Base-by-base conservation (phyloP, 1,139 yeast species). In the Kodamaea derodonti region DNA sequence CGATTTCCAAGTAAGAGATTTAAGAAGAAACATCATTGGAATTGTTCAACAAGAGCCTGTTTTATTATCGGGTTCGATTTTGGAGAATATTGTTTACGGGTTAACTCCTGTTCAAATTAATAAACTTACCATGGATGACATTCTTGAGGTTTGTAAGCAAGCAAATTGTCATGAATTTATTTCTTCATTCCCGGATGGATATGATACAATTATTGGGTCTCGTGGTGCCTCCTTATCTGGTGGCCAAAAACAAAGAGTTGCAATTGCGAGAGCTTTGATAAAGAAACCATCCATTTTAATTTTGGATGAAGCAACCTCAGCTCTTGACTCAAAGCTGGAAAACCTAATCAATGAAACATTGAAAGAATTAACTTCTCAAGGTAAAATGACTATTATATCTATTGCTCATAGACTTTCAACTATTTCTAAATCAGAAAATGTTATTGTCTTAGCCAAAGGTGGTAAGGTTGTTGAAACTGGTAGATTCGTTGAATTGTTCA, bases 361-460 rank as follows among this genome's bases (percentile, higher is more conserved):
- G 40, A 58, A 73, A 40, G 70, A 75, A 40, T 75, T 83, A 35
- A 65, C 72, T 1, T 46, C 58, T 3, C 62, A 66, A 16, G 78
- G 82, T 28, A 85, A 84, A 22, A 70, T 85, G 62, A 87, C 96
- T 1, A 88, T 95, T 1, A 83, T 88, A 24, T 87, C 95, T 27
- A 85, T 90, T 52, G 97, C 97, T 1, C 97, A 88, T 59, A 71
- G 97, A 49, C 73, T 90, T 35, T 85, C 92, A 13, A 84, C 96
- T 9, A 85, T 85, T 31, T 63, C 73, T 14, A 69, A 69, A 40
- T 67, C 74, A 1, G 74, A 69, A 33, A 62, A 62, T 41, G 81
- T 83, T 13, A 78, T 83, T 29, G 83, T 85, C 1, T 51, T 69
- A 24, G 75, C 74, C 3, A 68, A 67, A 37, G 49, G 60, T 41